A percentile compares a stretch with the other conserved stretches of the same genome.
Evolutionary conservation across 1,284 basidiomycete genomes (phyloP).

Genomic region (Apiotrichum montevideense): DNA sequence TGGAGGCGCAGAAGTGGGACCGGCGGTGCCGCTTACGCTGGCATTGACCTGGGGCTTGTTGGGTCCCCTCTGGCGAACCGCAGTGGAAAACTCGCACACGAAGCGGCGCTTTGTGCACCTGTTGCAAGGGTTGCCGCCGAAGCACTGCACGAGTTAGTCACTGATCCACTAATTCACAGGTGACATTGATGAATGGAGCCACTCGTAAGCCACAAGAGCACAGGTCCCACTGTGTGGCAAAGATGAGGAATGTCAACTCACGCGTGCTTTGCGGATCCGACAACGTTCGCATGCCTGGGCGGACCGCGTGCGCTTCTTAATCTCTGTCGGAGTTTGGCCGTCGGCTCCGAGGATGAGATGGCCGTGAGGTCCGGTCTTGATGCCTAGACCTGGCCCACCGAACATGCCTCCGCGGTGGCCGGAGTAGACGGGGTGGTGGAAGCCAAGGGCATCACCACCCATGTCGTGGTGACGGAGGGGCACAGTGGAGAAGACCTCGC

Average conservation of each 20-base stretch:
- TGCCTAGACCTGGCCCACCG: slow-evolving; percentile 6
- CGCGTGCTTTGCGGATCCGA: slow-evolving; percentile 24
- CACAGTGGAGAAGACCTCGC: slow-evolving; percentile 8
- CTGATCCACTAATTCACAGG: no score
- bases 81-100: slow-evolving; percentile 20
- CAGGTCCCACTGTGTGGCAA: no score
- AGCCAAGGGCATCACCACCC: not conserved
- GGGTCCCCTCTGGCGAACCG: slow-evolving; percentile 19
- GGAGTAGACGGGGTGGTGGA: not conserved
- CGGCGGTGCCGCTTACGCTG: not conserved
- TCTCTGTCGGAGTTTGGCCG: slow-evolving; percentile 16
- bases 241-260: slow-evolving; percentile 10
- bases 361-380: slow-evolving; percentile 8
- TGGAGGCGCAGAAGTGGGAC: slow-evolving; percentile 1
- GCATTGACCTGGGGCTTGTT: slow-evolving; percentile 11
- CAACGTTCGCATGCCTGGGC: slow-evolving; percentile 29
- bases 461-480: not conserved
- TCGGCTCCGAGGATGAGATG: slow-evolving; percentile 15
- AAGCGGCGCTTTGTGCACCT: slow-evolving; percentile 20
- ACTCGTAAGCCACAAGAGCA: not conserved
- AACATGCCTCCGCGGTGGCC: not conserved
- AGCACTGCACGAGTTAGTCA: slow-evolving; percentile 8
- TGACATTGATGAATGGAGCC: no score
- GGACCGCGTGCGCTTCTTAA: slow-evolving; percentile 25
- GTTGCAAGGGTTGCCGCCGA: slow-evolving; percentile 21